Evolutionary conservation across 441 rosid genomes (phyloP), one percentile per base, ranked within the genome.

Genomic region (Adansonia grandidieri): DNA sequence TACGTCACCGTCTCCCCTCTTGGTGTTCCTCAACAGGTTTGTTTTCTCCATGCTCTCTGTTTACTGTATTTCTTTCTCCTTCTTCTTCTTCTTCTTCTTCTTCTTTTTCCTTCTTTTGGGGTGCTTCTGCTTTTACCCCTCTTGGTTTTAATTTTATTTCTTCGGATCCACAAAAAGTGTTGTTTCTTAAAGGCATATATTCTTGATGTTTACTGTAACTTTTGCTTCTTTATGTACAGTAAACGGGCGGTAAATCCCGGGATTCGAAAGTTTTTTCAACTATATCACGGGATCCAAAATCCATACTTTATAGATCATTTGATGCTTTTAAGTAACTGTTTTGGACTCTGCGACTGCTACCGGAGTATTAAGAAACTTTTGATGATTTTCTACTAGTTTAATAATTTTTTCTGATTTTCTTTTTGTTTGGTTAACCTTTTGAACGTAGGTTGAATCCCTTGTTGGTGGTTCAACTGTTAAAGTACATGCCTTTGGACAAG

Each of bases 11-110:
- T 81, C 40, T 92, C 96, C 72, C 99, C 98, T 78, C 88, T 93
- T 9, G 97, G 94, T 73, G 89, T 89, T 83, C 91, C 97, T 84
- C 98, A 96, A 73, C 90, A 86, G 98, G 99, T 93, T 50, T 61
- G 51, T 58, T 73, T 61, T 24, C 53, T 63, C 50, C 4, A 9
- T 1, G 13, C 19, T 8, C 67, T 32, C 62, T 56, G 13, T 10
- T 40, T 4, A 2, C 14, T 32, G 37, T 32, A 32, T 32, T 20
- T 22, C 20, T 61, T 62, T 61, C 24, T 56, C 2, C 37, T 32
- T 32, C 2, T 32, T 32, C 37, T 32, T 32, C 37, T 32, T 32
- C 37, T 32, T 32, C 37, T 32, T 32, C 37, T 32, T 32, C 37
- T 20, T 22, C 20, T 61, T 62, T 22, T 61, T 56, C 11, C 19